These are phyloP conservation scores for Colletotrichum viniferum DNA, from an alignment of 2,329 filamentous ascomycete species.

Conservation along the genomic window DNA sequence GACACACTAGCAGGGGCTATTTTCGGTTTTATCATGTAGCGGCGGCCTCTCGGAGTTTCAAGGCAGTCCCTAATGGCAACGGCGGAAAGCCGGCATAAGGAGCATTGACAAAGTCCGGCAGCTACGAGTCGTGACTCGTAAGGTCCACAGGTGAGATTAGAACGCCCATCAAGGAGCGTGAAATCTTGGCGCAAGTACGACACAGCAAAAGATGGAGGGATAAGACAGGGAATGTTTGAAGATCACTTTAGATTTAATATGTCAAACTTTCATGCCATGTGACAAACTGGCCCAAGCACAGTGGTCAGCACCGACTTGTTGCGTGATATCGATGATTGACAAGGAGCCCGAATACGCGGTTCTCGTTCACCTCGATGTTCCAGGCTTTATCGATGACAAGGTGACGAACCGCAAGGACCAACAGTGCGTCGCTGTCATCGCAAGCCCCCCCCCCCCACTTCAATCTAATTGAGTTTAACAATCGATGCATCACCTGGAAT, in stretches of 20 bases:
- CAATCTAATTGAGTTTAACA: not conserved
- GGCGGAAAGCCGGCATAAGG: not conserved
- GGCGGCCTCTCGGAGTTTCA: not conserved
- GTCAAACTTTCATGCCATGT: not conserved
- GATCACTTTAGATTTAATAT: not conserved
- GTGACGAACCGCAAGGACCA: not conserved
- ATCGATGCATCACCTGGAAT: not conserved
- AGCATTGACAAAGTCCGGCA: not conserved
- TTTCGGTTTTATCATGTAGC: not conserved
- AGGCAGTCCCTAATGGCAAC: not conserved
- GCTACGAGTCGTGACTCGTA: not conserved
- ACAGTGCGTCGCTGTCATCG: not conserved
- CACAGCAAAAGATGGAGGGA: not conserved
- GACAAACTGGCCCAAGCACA: not conserved
- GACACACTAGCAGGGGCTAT: not conserved
- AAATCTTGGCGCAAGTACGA: not conserved
- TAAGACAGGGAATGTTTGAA: not conserved
- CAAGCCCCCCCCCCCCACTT: not conserved
- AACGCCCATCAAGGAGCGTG: not conserved
- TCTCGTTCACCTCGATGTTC: not conserved
- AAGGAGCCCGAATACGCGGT: not conserved
- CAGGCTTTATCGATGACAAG: not conserved
- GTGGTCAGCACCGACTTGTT: not conserved
- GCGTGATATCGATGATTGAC: not conserved
- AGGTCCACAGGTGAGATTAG: not conserved